Conservation (phyloP, 108 stramenopile species). For the Asterionellopsis glacialis region DNA sequence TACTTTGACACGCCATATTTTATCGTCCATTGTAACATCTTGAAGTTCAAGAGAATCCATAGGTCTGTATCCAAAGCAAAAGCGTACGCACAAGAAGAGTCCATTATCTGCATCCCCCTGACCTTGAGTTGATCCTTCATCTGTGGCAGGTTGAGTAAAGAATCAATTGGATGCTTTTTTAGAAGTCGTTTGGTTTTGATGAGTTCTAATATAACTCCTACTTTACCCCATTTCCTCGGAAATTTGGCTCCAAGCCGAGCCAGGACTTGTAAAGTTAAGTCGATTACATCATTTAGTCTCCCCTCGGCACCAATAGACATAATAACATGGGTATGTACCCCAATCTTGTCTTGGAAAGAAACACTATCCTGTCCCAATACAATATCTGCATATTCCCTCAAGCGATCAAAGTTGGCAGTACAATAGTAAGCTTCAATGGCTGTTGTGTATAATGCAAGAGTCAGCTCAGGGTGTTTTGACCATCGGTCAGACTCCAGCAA, state of each 20-base stretch:
- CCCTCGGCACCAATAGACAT: background rate
- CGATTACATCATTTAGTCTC: conserved; percentile 7
- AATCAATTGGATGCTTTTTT: conserved; percentile 9
- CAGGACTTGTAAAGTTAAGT: conserved; percentile 6
- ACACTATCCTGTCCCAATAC: conserved; percentile 1
- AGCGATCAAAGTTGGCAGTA: conserved; percentile 14
- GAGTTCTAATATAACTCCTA: conserved; percentile 5
- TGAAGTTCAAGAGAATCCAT: conserved; percentile 7
- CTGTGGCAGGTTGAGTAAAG: conserved; percentile 1
- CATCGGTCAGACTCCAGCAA: too few relatives aligned
- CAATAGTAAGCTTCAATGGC: conserved; percentile 18
- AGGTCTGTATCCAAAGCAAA: conserved; percentile 1
- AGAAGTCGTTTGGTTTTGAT: conserved; percentile 16
- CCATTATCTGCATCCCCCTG: background rate
- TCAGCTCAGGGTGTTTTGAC: conserved; percentile 8
- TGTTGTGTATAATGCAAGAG: conserved; percentile 9
- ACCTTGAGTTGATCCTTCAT: conserved; percentile 15
- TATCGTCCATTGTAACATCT: conserved; percentile 2
- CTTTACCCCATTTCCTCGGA: conserved; percentile 8
- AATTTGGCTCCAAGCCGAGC: conserved; percentile 6
- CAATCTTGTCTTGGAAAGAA: conserved; percentile 13
- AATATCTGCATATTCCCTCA: conserved; percentile 2
- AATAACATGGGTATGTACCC: conserved; percentile 7
- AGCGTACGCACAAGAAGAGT: conserved; percentile 2
- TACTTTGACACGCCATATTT: conserved; percentile 17